Evolutionary conservation across 2,329 filamentous ascomycete species (phyloP).

Genomic region (Tolypocladium capitatum): DNA sequence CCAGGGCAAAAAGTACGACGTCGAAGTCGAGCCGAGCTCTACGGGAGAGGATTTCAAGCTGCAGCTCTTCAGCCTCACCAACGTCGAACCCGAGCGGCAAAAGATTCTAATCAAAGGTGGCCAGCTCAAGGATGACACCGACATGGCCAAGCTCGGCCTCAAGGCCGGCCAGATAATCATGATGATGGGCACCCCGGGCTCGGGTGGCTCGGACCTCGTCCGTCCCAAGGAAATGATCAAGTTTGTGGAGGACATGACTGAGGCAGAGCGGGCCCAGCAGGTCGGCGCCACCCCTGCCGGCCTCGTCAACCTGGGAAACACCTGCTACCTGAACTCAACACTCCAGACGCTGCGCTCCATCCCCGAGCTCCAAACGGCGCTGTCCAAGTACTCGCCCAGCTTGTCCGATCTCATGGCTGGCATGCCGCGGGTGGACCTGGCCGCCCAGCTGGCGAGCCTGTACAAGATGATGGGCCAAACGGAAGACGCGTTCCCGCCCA

Average conservation of each 20-base stretch:
- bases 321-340: conserved; percentile 96
- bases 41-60: conserved; percentile 91
- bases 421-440: conserved; percentile 50
- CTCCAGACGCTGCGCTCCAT: conserved; percentile 82
- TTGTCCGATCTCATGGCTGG: conserved; percentile 29
- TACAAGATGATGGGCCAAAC: conserved; percentile 86
- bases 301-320: conserved; percentile 87
- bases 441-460: conserved; percentile 63
- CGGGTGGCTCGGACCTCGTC: conserved; percentile 44
- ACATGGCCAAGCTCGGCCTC: conserved; percentile 69
- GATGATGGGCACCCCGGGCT: conserved; percentile 88
- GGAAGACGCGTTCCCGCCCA: conserved; percentile 71
- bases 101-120: conserved; percentile 92
- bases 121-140: conserved; percentile 89
- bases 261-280: conserved; percentile 73
- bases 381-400: conserved; percentile 42
- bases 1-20: conserved; percentile 85
- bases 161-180: conserved; percentile 81
- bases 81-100: conserved; percentile 90
- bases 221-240: conserved; percentile 71
- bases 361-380: conserved; percentile 75
- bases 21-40: conserved; percentile 75
- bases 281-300: conserved; percentile 80
- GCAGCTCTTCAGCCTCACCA: conserved; percentile 88
- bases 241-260: conserved; percentile 96